Percentiles rank a stretch among this genome's conserved stretches.
Conservation (phyloP, 2,329 filamentous ascomycete species). For the Alternaria hordeiaustralica region DNA sequence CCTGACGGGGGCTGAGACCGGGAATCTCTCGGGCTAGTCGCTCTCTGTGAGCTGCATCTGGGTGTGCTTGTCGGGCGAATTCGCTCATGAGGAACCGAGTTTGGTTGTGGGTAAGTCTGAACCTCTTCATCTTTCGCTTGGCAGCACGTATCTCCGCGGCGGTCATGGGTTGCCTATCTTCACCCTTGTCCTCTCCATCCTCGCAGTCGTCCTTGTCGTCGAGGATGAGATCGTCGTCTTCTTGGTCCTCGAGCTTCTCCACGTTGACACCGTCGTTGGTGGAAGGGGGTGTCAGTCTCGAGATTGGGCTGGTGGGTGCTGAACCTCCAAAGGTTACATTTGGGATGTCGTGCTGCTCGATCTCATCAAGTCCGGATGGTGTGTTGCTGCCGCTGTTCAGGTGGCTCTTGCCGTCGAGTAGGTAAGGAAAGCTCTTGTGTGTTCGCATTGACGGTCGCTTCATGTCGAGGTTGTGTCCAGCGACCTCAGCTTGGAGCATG, state of each 20-base stretch:
- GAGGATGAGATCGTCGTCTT: conserved; percentile 47
- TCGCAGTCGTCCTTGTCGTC: conserved; percentile 48
- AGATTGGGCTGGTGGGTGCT: conserved; percentile 55
- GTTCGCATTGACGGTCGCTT: conserved; percentile 51
- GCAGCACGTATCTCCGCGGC: conserved; percentile 57
- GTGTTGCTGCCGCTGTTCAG: conserved; percentile 33
- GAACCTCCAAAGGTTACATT: conserved; percentile 51
- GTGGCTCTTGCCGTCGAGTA: conserved; percentile 46
- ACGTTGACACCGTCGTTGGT: conserved; percentile 44
- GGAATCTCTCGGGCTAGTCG: conserved; percentile 88
- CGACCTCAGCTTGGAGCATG: conserved; percentile 45
- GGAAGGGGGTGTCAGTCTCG: conserved; percentile 54
- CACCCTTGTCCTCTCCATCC: conserved; percentile 39
- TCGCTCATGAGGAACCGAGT: conserved; percentile 98
- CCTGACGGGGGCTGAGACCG: conserved; percentile 86
- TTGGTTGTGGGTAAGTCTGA: conserved; percentile 91
- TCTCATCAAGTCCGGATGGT: conserved; percentile 43
- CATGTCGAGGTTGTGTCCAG: conserved; percentile 45
- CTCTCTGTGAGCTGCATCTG: conserved; percentile 88
- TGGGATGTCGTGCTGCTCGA: conserved; percentile 44
- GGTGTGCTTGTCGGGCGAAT: conserved; percentile 92
- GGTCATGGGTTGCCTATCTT: conserved; percentile 50
- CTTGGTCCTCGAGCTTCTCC: conserved; percentile 49
- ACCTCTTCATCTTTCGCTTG: conserved; percentile 72
- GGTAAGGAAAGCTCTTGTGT: conserved; percentile 54